Percentiles rank a stretch among this genome's conserved stretches.
These are phyloP conservation scores for Silene latifolia DNA, from an alignment of 148 eudicot species.

Conservation along the genomic window DNA sequence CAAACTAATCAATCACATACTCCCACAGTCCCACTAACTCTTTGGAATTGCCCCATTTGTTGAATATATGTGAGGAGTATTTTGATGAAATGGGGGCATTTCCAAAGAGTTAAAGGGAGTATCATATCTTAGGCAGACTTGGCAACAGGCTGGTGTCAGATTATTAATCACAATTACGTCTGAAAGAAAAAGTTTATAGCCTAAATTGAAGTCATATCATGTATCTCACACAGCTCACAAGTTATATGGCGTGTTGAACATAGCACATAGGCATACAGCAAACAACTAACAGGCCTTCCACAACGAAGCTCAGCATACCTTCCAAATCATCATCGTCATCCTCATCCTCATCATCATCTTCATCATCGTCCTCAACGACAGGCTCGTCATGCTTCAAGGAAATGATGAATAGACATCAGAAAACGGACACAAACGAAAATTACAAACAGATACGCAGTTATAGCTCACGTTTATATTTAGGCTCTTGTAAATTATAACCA, in stretches of 20 bases:
- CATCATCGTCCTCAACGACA: conserved; percentile 63
- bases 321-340: conserved; percentile 65
- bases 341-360: conserved; percentile 66
- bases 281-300: neutral
- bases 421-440: neutral
- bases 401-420: neutral
- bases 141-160: too few species aligned
- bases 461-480: neutral
- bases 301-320: conserved; percentile 30
- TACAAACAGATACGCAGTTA: neutral
- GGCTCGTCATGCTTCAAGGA: conserved; percentile 59
- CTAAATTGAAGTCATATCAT: neutral
- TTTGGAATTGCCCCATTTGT: too few species aligned
- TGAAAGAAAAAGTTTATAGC: neutral
- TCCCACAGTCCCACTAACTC: too few species aligned
- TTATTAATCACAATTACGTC: neutral
- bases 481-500: neutral
- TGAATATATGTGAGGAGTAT: too few species aligned
- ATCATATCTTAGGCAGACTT: too few species aligned
- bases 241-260: neutral
- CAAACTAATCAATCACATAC: too few species aligned
- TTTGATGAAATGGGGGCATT: too few species aligned
- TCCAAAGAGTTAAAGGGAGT: too few species aligned
- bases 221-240: neutral
- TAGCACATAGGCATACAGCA: neutral